Evolutionary conservation across 2,329 filamentous ascomycete genomes (phyloP), one percentile per base, ranked within the genome.

Genomic region (Cladobotryum protrusum): DNA sequence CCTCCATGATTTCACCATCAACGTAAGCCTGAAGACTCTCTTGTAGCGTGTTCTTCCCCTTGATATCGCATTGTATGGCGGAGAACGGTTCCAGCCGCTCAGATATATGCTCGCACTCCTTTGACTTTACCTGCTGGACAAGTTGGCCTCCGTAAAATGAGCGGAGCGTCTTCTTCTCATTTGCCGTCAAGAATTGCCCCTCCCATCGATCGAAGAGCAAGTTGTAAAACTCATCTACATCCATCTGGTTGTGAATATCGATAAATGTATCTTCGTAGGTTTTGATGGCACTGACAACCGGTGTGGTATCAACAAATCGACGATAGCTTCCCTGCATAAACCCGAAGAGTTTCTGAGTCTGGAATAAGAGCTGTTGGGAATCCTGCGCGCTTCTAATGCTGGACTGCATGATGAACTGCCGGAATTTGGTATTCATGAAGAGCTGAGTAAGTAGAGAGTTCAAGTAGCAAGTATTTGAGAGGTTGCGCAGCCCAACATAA

Each of bases 151-250:
- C 90, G 62, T 93, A 99, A 61, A 97, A 93, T 0, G 84, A 84
- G 45, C 87, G 81, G 56, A 99, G 86, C 18, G 69, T 72, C 55
- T 81, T 83, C 67, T 88, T 95, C 33, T 82, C 81, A n/a, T 82
- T 76, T 2, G 75, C 68, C 9, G 79, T 77, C 15, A 78, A 67
- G 56, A 97, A 82, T 61, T 96, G 89, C 8, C 82, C 80, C 63
- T 99, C 95, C 80, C 90, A 90, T 20, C 90, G 82, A 65, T 95
- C 90, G 59, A 97, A 93, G 0, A 99, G 77, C 4, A 96, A 77
- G 61, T 93, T 96, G 72, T 95, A 97, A 64, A 97, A 99, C 64
- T 96, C 91, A 59, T 97, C 93, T 5, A 96, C 93, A 63, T 99
- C 93, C 89, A 99, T 97, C 67, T 99, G 93, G 52, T 87, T 82